phyloP scores from a whole-genome alignment of 768 basidiomycete genomes.

The Lyophyllum decastes region DNA sequence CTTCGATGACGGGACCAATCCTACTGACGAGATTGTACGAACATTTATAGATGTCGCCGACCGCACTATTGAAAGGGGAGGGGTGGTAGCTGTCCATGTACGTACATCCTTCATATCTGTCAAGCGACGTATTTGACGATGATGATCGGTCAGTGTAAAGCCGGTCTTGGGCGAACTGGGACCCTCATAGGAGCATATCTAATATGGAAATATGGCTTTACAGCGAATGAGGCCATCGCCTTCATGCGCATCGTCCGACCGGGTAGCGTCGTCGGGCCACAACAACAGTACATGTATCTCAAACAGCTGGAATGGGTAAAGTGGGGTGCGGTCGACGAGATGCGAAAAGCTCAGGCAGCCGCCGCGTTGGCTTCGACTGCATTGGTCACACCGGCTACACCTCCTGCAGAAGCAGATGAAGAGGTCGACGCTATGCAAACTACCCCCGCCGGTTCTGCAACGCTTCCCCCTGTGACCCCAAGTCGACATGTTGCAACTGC shows the following conservation, averaged over 20 bases:
- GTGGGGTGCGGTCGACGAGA: conserved; percentile 88
- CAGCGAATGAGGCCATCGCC: conserved; percentile 92
- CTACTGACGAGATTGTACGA: conserved; percentile 91
- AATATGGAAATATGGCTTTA: conserved; percentile 98
- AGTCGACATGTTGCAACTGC: conserved; percentile 74
- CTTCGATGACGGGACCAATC: conserved; percentile 98
- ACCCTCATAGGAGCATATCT: conserved; percentile 97
- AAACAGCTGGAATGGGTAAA: conserved; percentile 94
- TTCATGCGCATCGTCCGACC: conserved; percentile 99
- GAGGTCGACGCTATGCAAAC: conserved; percentile 48
- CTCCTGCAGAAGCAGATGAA: conserved; percentile 77
- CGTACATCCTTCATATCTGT: conserved; percentile 28
- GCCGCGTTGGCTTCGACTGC: conserved; percentile 38
- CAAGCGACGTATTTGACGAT: conserved; percentile 17
- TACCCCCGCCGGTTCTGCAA: conserved; percentile 36
- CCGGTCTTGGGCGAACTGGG: conserved; percentile 94
- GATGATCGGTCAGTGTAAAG: conserved; percentile 72
- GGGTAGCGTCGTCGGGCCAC: conserved; percentile 89
- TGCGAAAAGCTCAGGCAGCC: conserved; percentile 50
- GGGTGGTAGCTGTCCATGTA: conserved; percentile 88
- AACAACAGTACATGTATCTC: conserved; percentile 93
- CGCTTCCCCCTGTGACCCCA: conserved; percentile 78
- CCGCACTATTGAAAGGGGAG: conserved; percentile 70
- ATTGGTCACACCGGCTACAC: conserved; percentile 74
- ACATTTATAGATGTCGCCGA: conserved; percentile 89